Base-by-base conservation (phyloP, 225 moss, liverwort and hornwort species). In the Bryum argenteum region DNA sequence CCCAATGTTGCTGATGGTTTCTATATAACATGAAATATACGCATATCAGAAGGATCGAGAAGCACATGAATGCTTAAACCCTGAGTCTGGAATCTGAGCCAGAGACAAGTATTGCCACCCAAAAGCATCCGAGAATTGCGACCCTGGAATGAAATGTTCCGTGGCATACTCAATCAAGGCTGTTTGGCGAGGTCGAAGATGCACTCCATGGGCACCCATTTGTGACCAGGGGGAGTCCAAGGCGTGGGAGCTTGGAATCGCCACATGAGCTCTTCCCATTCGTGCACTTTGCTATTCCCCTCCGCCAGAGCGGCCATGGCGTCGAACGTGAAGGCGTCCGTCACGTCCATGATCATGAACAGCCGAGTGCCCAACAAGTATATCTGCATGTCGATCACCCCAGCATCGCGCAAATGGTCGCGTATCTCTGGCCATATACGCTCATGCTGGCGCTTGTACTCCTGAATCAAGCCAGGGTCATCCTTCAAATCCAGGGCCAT, bases 191-290 rank as follows among this genome's bases (percentile, higher is more conserved):
- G 75, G 68, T 75, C 61, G 43, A 75, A 75, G 67, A 75, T 60
- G 75, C 67, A 19, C 41, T 75, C 67, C 75, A 68, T 68, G 24
- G n/a, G 52, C 2, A 75, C 67, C 75, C 75, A 75, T 42, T 75
- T 75, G 42, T 53, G 75, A 0, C 67, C 67, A 26, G 39, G 13
- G 28, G 75, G 75, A 10, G 67, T 68, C 75, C 75, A 75, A 11
- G 67, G 75, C 52, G 75, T 75, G 16, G 61, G 75, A 8, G 53
- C 67, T 42, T 75, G 75, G 52, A 26, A 75, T 14, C 53, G 1
- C 75, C 67, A 75, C 60, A 75, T 75, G 67, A 52, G 75, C 17
- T 41, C 60, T 53, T 75, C 75, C 75, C 75, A 75, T 15, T 75
- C 75, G 26, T 68, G 60, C 52, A 75, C 75, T 28, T 52, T 60